Evolutionary conservation across 2,329 filamentous ascomycete species (phyloP).

Genomic region (Daldinia sp.): DNA sequence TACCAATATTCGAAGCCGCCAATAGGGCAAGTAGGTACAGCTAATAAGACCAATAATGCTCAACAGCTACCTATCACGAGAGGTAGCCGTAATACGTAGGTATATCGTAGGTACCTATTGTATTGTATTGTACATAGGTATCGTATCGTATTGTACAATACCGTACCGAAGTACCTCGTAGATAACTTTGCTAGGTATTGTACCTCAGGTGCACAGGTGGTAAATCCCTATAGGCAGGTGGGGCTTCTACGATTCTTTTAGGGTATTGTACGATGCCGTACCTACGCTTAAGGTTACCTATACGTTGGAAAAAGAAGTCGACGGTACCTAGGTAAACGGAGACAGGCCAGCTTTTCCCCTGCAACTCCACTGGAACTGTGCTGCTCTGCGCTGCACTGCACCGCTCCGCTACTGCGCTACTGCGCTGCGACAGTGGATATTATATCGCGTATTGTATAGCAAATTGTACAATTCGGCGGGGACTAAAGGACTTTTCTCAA

Average conservation of each 20-base stretch:
- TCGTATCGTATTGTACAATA: too few species aligned
- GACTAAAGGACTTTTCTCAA: constrained; percentile 24
- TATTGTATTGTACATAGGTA: too few species aligned
- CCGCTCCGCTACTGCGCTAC: constrained; percentile 17
- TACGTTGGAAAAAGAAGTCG: not conserved
- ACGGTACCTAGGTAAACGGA: not conserved
- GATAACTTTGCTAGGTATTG: not conserved
- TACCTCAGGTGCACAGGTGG: not conserved
- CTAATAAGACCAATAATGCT: not conserved
- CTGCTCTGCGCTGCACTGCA: constrained; percentile 6
- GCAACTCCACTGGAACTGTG: not conserved
- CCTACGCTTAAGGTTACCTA: not conserved
- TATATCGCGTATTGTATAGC: not conserved
- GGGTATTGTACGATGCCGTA: constrained; percentile 1
- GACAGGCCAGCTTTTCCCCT: constrained; percentile 25
- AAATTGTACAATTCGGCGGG: constrained; percentile 14
- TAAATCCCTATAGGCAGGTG: not conserved
- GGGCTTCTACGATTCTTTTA: not conserved
- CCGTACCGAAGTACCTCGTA: not conserved
- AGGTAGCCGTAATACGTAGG: not conserved
- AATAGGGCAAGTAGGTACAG: not conserved
- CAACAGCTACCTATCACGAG: not conserved
- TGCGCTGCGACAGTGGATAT: constrained; percentile 27
- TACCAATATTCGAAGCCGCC: not conserved
- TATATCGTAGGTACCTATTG: not conserved